Percentiles rank a stretch among this genome's conserved stretches.
phyloP scores from a whole-genome alignment of 768 basidiomycete genomes.

The Pleurotus platypus region DNA sequence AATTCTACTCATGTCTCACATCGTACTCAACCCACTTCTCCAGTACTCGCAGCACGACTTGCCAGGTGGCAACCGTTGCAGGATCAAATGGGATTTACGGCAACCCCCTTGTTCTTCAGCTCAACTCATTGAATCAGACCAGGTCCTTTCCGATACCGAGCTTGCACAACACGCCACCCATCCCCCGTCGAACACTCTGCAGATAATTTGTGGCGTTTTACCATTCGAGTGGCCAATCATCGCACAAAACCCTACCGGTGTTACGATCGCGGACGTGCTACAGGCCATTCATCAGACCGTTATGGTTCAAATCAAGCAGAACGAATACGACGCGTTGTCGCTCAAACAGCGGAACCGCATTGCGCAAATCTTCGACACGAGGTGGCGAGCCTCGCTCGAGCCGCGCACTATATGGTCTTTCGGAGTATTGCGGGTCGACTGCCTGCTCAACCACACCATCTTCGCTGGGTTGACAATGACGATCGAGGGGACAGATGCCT shows the following conservation, averaged over 20 bases:
- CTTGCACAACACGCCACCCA: slow-evolving; percentile 38
- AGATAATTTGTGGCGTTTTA: slow-evolving; percentile 43
- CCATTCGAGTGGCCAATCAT: slow-evolving; percentile 39
- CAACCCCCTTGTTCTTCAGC: slow-evolving; percentile 29
- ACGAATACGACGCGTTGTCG: slow-evolving; percentile 41
- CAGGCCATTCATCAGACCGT: slow-evolving; percentile 39
- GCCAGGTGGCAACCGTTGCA: slow-evolving; percentile 21
- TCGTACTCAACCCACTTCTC: slow-evolving; percentile 30
- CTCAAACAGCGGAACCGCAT: slow-evolving; percentile 39
- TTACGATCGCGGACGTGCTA: slow-evolving; percentile 53
- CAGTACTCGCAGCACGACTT: slow-evolving; percentile 31
- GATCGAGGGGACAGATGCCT: slow-evolving; percentile 30
- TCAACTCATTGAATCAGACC: slow-evolving; percentile 16
- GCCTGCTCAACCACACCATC: slow-evolving; percentile 40
- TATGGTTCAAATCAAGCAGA: slow-evolving; percentile 29
- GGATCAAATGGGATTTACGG: slow-evolving; percentile 49
- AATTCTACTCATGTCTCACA: slow-evolving; percentile 1
- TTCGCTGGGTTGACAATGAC: slow-evolving; percentile 52
- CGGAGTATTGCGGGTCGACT: slow-evolving; percentile 49
- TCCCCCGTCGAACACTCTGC: slow-evolving; percentile 35
- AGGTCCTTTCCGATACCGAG: slow-evolving; percentile 23
- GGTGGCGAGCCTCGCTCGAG: slow-evolving; percentile 37
- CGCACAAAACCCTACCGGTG: slow-evolving; percentile 36
- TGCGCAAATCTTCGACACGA: slow-evolving; percentile 36
- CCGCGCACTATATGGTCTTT: slow-evolving; percentile 28